Conservation (phyloP, 2,329 filamentous ascomycete genomes). For the Nothophaeocryptopus gaeumannii region DNA sequence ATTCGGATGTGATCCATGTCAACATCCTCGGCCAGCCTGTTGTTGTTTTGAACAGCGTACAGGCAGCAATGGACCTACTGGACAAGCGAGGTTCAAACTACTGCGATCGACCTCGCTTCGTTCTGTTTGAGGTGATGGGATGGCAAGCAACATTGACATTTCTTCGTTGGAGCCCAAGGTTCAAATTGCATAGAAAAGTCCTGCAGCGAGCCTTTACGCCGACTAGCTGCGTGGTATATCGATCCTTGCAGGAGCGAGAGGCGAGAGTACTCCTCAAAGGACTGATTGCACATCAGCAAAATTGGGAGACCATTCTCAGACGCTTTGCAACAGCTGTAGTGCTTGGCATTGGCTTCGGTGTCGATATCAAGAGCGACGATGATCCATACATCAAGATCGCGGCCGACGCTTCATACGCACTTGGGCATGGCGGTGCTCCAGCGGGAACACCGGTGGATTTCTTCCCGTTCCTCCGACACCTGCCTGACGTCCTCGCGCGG, state of each 20-base stretch:
- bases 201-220: slow-evolving; percentile 46
- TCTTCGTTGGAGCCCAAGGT: slow-evolving; percentile 40
- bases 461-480: slow-evolving; percentile 45
- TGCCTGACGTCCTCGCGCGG: slow-evolving; percentile 41
- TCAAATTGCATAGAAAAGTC: slow-evolving; percentile 44
- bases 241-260: slow-evolving; percentile 46
- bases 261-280: slow-evolving; percentile 44
- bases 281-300: slow-evolving; percentile 41
- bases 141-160: slow-evolving; percentile 48
- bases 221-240: slow-evolving; percentile 40
- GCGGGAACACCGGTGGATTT: slow-evolving; percentile 49
- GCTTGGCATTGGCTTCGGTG: slow-evolving; percentile 47
- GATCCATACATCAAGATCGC: slow-evolving; percentile 48
- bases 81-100: slow-evolving; percentile 38
- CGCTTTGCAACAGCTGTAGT: slow-evolving; percentile 43
- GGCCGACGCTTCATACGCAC: slow-evolving; percentile 41
- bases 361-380: slow-evolving; percentile 40
- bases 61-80: slow-evolving; percentile 40
- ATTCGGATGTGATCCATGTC: slow-evolving; percentile 38
- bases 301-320: slow-evolving; percentile 33
- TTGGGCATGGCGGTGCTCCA: slow-evolving; percentile 42
- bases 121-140: slow-evolving; percentile 37
- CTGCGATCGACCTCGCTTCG: slow-evolving; percentile 37
- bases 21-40: slow-evolving; percentile 44
- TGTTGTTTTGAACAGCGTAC: slow-evolving; percentile 41